Base-by-base conservation (phyloP, 2,329 filamentous ascomycete species). In the Pestalotiopsis sp. region DNA sequence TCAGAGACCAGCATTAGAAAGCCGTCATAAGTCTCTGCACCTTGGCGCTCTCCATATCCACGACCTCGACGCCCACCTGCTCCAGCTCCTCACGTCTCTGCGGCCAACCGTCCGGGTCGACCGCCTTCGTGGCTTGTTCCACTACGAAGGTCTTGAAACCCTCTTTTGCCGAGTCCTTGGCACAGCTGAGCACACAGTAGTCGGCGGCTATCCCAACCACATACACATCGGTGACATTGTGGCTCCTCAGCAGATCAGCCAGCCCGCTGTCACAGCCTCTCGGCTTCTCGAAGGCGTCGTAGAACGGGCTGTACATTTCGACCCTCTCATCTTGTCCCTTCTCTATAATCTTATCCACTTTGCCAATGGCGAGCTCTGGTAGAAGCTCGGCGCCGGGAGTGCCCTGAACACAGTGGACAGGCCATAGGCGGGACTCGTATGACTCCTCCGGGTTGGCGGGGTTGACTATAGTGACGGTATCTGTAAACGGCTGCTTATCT, bases 251-350 rank as follows among this genome's bases (percentile, higher is more conserved):
- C 62, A 84, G 76, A 1, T 76, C 81, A 1, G 85, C 86, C 31
- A 98, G 82, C 14, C 90, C 90, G 74, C 88, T 91, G 74, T 91
- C 89, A 31, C 82, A 83, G 14, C 92, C 83, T 39, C 81, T 81
- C 1, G 90, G 89, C 5, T 85, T 85, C 52, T 80, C 80, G 74
- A 98, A 95, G 0, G 93, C 92, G 76, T 95, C 93, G 70, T 91
- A 91, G 75, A 99, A 98, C 0, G 92, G 94, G 70, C 92, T 95
- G 81, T 98, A 98, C 92, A 98, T 97, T 81, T 99, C 96, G 2
- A 97, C 88, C 59, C 87, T 83, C 59, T 84, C 78, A 76, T 94
- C 86, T 76, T 85, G 87, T 12, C 96, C 96, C 83, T 99, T 99
- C 73, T 92, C 87, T 14, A 98, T 81, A 36, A 94, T 83, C 45